Evolutionary conservation across 345 rosid genomes (phyloP).

Genomic region (Fremontodendron californicum): DNA sequence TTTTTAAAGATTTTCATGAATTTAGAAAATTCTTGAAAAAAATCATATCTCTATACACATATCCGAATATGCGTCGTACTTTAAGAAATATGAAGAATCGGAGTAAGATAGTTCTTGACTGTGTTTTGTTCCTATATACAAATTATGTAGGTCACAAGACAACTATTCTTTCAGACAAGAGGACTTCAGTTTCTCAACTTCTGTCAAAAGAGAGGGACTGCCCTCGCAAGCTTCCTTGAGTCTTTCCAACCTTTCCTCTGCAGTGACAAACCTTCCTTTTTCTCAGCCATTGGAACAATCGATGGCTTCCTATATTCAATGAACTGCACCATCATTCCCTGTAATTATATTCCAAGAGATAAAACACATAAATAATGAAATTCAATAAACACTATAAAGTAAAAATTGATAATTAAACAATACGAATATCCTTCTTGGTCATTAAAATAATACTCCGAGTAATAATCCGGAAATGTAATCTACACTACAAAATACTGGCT

Average conservation of each 20-base stretch:
- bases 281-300: slow-evolving; percentile 10
- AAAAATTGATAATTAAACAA: too few relatives aligned
- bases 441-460: not conserved
- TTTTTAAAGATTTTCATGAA: too few relatives aligned
- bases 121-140: not conserved
- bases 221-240: slow-evolving; percentile 65
- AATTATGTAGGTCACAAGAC: not conserved
- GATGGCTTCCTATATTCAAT: slow-evolving; percentile 33
- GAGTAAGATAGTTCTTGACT: not conserved
- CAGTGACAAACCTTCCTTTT: slow-evolving; percentile 22
- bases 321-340: slow-evolving; percentile 74
- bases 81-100: too few relatives aligned
- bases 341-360: slow-evolving; percentile 15
- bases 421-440: not conserved
- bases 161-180: not conserved
- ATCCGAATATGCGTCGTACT: too few relatives aligned
- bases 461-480: not conserved
- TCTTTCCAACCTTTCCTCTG: slow-evolving; percentile 36
- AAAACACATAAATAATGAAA: not conserved
- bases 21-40: too few relatives aligned
- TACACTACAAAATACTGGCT: not conserved
- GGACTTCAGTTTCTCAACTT: slow-evolving; percentile 51
- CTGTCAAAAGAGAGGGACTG: slow-evolving; percentile 46
- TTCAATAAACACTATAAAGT: not conserved
- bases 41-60: too few relatives aligned